Conservation (phyloP, 192 early-diverging fungal species). For the Diversispora epigaea region DNA sequence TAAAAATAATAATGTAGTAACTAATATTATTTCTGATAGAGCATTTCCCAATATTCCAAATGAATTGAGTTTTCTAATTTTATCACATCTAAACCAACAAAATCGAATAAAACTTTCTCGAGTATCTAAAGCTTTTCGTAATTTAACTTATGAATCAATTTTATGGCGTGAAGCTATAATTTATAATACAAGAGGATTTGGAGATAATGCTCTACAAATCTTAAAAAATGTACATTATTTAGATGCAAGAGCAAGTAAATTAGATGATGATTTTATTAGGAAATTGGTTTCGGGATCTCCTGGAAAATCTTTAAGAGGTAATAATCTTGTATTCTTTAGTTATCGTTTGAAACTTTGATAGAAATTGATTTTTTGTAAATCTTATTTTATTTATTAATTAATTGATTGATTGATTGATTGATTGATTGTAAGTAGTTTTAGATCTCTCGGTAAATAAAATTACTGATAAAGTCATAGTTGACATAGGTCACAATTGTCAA, state of each 20-base stretch:
- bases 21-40: background rate
- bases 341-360: background rate
- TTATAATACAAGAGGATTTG: constrained; percentile 10
- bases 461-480: background rate
- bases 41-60: constrained; percentile 10
- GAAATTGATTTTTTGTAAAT: background rate
- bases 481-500: background rate
- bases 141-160: background rate
- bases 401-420: too few relatives aligned
- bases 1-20: background rate
- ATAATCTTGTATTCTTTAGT: background rate
- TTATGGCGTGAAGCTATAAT: constrained; percentile 6
- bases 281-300: constrained; percentile 1
- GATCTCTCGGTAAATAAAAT: constrained; percentile 5
- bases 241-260: constrained; percentile 1
- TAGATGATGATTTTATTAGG: background rate
- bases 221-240: background rate
- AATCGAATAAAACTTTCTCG: background rate
- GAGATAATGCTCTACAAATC: background rate
- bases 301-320: constrained; percentile 13
- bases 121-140: constrained; percentile 5
- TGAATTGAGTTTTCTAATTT: constrained; percentile 9
- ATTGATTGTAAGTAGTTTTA: constrained; percentile 7
- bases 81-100: background rate
- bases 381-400: background rate